Percentiles rank a stretch among this genome's conserved stretches.
Evolutionary conservation across 2,329 filamentous ascomycete genomes (phyloP).

Genomic region (Colletotrichum limetticola): DNA sequence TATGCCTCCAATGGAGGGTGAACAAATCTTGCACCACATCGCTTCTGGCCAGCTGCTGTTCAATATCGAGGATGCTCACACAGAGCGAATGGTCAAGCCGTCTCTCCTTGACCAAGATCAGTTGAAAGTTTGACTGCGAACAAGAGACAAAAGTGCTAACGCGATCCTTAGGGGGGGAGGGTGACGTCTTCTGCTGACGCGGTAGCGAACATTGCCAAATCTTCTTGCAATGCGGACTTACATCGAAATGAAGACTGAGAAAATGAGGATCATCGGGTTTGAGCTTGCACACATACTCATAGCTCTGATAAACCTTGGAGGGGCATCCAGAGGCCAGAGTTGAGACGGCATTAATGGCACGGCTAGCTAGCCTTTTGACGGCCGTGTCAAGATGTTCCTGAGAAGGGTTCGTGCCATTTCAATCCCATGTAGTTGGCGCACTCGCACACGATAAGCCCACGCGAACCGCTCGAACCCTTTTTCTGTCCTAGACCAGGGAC

Average conservation of each 20-base stretch:
- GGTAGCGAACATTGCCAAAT: not conserved
- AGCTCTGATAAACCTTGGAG: not conserved
- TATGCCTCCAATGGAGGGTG: not conserved
- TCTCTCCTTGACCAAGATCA: not conserved
- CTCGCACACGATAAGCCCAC: not conserved
- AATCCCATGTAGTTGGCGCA: not conserved
- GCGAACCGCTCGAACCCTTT: not conserved
- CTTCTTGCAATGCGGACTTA: no score
- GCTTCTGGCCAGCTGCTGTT: not conserved
- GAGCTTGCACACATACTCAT: not conserved
- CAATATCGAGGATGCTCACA: not conserved
- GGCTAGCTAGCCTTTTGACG: not conserved
- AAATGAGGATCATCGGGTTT: not conserved
- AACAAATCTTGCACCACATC: not conserved
- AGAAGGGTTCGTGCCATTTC: not conserved
- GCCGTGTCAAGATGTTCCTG: not conserved
- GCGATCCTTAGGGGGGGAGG: not conserved
- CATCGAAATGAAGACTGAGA: no score
- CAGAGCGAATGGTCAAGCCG: no score
- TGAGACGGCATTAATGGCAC: conserved; percentile 10
- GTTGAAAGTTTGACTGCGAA: not conserved
- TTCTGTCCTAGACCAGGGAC: not conserved
- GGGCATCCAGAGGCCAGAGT: not conserved
- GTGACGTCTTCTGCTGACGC: not conserved
- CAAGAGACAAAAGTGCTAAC: not conserved